These are phyloP conservation scores for Boletus vinaceobasis DNA, from an alignment of 768 basidiomycete genomes.

Conservation along the genomic window DNA sequence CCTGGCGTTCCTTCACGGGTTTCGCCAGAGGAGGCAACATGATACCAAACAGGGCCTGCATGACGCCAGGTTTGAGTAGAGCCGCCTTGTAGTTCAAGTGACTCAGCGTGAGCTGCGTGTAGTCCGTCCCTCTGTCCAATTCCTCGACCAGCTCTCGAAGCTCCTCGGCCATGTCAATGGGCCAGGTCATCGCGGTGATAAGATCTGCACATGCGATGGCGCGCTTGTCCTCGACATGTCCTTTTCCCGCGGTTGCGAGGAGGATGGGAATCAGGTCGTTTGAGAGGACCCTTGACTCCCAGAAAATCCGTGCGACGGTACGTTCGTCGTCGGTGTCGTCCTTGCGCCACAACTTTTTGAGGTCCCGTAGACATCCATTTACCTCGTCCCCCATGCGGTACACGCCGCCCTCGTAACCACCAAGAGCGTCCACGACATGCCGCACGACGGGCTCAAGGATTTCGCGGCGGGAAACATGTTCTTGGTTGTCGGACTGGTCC, in stretches of 20 bases:
- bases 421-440: conserved; percentile 76
- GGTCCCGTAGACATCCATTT: conserved; percentile 83
- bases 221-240: conserved; percentile 74
- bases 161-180: conserved; percentile 93
- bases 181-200: conserved; percentile 98
- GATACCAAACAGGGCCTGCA: conserved; percentile 71
- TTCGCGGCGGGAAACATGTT: conserved; percentile 41
- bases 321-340: conserved; percentile 97
- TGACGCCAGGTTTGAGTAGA: conserved; percentile 56
- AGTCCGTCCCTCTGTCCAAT: conserved; percentile 78
- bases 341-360: conserved; percentile 94
- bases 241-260: conserved; percentile 73
- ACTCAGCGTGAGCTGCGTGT: conserved; percentile 74
- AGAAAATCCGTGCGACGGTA: conserved; percentile 90
- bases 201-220: conserved; percentile 84
- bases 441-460: conserved; percentile 66
- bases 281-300: conserved; percentile 78
- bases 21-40: conserved; percentile 78
- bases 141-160: conserved; percentile 87
- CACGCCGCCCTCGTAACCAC: conserved; percentile 61
- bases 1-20: conserved; percentile 58
- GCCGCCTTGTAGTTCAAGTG: conserved; percentile 90
- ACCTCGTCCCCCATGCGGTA: conserved; percentile 82
- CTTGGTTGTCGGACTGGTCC: conserved; percentile 26
- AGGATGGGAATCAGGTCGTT: conserved; percentile 90